Percentiles rank a stretch among this genome's conserved stretches.
phyloP scores from a whole-genome alignment of 2,329 filamentous ascomycete genomes.

The Epichloe scottii region DNA sequence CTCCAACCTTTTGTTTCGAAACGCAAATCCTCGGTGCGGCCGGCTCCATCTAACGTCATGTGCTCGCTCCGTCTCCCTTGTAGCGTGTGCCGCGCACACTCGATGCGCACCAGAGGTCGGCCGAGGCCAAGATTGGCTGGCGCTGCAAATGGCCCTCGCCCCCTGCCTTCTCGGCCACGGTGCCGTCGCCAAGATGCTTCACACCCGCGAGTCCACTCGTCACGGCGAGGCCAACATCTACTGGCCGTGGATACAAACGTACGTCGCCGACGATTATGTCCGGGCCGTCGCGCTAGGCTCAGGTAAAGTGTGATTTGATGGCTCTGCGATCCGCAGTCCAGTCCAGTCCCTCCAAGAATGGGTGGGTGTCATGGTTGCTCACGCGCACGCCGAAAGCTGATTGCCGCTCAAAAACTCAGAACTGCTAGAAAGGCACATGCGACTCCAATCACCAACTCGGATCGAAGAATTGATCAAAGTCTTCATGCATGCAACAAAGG shows the following conservation, averaged over 20 bases:
- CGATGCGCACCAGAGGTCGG: constrained; percentile 82
- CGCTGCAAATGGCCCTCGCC: constrained; percentile 70
- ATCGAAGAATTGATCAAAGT: constrained; percentile 75
- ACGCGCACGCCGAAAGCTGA: neutral
- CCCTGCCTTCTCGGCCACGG: constrained; percentile 88
- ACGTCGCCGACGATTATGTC: constrained; percentile 67
- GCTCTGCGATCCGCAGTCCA: neutral
- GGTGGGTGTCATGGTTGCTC: too few species aligned
- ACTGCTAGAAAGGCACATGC: constrained; percentile 62
- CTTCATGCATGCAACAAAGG: constrained; percentile 78
- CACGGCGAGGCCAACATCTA: constrained; percentile 55
- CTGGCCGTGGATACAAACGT: constrained; percentile 87
- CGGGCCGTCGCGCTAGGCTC: constrained; percentile 58
- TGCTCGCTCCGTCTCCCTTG: neutral
- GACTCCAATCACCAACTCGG: constrained; percentile 57
- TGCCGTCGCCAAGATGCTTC: constrained; percentile 60
- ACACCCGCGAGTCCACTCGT: constrained; percentile 46
- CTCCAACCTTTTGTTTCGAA: too few species aligned
- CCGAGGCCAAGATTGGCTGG: constrained; percentile 77
- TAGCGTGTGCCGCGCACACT: constrained; percentile 71
- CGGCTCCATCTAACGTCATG: too few species aligned
- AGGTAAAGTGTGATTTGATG: constrained; percentile 35
- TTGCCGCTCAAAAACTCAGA: constrained; percentile 28
- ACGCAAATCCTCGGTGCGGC: too few species aligned
- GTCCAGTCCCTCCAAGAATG: neutral